Conservation (phyloP, 2,329 filamentous ascomycete genomes). For the Tolypocladium sp. region DNA sequence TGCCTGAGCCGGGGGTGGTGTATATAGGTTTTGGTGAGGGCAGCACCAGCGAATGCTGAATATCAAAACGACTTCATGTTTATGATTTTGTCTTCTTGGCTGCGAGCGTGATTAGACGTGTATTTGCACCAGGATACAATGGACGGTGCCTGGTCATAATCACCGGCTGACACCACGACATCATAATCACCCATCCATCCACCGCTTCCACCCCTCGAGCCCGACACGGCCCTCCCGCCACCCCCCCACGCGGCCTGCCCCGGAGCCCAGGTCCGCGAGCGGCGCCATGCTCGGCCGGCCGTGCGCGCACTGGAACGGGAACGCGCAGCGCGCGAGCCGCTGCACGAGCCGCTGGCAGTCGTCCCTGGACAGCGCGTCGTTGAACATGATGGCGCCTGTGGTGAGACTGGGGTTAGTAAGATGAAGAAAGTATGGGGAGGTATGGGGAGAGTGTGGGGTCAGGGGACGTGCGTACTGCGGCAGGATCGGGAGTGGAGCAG, state of each 20-base stretch:
- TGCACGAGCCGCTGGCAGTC: slow-evolving; percentile 52
- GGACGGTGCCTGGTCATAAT: neutral
- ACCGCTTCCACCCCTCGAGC: slow-evolving; percentile 11
- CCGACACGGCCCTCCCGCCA: slow-evolving; percentile 13
- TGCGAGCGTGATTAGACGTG: neutral
- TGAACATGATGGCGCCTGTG: slow-evolving; percentile 71
- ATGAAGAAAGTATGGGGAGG: slow-evolving; percentile 1
- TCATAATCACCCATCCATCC: slow-evolving; percentile 4
- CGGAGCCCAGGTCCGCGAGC: slow-evolving; percentile 40
- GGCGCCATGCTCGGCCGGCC: slow-evolving; percentile 60
- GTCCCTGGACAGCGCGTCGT: slow-evolving; percentile 50
- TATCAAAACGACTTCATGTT: neutral
- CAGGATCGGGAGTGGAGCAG: slow-evolving; percentile 69
- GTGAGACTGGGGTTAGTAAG: slow-evolving; percentile 1
- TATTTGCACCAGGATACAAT: neutral
- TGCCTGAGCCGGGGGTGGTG: neutral
- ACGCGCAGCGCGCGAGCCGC: slow-evolving; percentile 51
- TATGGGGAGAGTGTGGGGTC: no score
- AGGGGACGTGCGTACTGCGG: slow-evolving; percentile 41
- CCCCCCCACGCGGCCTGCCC: slow-evolving; percentile 11
- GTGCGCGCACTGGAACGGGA: slow-evolving; percentile 80
- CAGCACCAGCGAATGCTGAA: neutral
- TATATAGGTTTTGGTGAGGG: neutral
- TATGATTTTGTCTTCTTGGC: neutral
- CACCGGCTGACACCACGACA: neutral